Base-by-base conservation (phyloP, 2,329 filamentous ascomycete species). In the Aspergillus pseudonomiae region DNA sequence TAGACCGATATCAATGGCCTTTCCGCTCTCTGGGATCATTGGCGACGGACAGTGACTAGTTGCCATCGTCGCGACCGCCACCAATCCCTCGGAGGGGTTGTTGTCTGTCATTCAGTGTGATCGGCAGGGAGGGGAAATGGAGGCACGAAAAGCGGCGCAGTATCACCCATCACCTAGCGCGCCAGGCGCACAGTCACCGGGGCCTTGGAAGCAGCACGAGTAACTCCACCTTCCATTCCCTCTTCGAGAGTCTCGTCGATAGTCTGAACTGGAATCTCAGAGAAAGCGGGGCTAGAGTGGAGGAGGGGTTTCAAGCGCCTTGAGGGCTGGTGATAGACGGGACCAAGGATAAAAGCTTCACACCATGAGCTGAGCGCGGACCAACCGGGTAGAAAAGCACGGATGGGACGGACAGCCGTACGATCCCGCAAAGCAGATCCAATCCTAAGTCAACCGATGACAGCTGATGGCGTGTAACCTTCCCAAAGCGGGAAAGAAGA, bases 401-500 rank as follows among this genome's bases (percentile, higher is more conserved):
- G 52, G 34, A 24, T 39, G 26, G 57, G 43, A 59, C 19, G 26
- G 24, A 6, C 30, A 28, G 57, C 45, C 57, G 57, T 46, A 41
- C 19, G 32, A 53, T 41, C 34, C 57, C 46, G 52, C 45, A 45
- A 24, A 41, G 24, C 54, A 57, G 55, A 41, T 32, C 48, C 43
- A 59, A 48, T 43, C 39, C 32, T 39, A n/a, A 48, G 32, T 32
- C 48, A 21, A 61, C 60, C 4, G 34, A 45, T 64, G 60, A 60
- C 53, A 60, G 57, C 53, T 59, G 57, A 52, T 62, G 56, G 59
- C 54, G 54, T 65, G 61, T 61, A 60, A 63, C 58, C 55, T 63
- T 65, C 63, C 63, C 7, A 52, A 65, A 43, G 21, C 6, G 32
- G 57, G 45, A 28, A 50, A 32, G 10, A 7, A 26, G 57, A 46